Conservation (phyloP, 495 filamentous ascomycete species). For the Aspergillus cavernicola region DNA sequence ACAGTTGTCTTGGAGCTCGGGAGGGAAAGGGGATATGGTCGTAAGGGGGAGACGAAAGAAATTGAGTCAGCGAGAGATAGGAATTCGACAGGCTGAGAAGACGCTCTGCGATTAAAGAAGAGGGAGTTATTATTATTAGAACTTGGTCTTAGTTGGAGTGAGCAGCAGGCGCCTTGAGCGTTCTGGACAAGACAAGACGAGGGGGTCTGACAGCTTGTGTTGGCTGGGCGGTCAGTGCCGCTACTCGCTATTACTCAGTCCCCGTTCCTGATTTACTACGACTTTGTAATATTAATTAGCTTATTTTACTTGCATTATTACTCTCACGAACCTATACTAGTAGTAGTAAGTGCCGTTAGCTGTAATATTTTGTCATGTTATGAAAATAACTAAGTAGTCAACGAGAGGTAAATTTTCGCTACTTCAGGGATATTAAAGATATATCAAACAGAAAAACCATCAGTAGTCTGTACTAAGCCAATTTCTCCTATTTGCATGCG, state of each 20-base stretch:
- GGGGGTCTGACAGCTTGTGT: constrained; percentile 5
- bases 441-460: constrained; percentile 46
- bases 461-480: constrained; percentile 38
- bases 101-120: background rate
- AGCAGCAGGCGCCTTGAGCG: constrained; percentile 2
- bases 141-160: constrained; percentile 1
- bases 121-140: constrained; percentile 8
- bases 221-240: constrained; percentile 14
- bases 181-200: background rate
- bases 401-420: constrained; percentile 44
- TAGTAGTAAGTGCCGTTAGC: too few relatives aligned
- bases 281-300: too few relatives aligned
- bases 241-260: background rate
- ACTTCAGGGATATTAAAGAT: constrained; percentile 48
- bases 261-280: background rate
- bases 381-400: constrained; percentile 18
- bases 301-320: too few relatives aligned
- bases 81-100: background rate
- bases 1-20: constrained; percentile 15
- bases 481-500: constrained; percentile 44
- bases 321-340: too few relatives aligned
- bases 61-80: constrained; percentile 8
- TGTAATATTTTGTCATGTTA: too few relatives aligned
- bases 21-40: background rate
- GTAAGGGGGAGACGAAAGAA: background rate